phyloP scores from a whole-genome alignment of 257 asterid species.

The Nicotiana obtusifolia region DNA sequence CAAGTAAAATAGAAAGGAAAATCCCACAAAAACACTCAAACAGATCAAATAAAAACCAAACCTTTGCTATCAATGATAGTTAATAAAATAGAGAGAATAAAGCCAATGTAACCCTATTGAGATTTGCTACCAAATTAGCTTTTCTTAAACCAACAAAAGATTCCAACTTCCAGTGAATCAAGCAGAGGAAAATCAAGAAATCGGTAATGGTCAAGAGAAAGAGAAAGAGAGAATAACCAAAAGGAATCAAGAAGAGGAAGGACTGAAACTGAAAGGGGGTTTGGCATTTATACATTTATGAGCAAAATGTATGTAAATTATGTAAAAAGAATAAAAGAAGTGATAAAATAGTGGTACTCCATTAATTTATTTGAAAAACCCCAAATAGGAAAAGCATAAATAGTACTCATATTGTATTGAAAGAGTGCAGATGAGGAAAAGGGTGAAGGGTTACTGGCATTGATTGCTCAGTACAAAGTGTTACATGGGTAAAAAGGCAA shows the following conservation, averaged over 20 bases:
- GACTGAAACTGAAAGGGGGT: conserved; percentile 19
- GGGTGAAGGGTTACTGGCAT: conserved; percentile 30
- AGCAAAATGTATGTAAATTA: background rate
- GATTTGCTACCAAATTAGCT: conserved; percentile 12
- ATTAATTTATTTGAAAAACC: background rate
- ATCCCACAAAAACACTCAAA: conserved; percentile 7
- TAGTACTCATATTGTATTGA: conserved; percentile 2
- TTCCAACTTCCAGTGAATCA: conserved; percentile 10
- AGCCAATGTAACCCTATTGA: conserved; percentile 9
- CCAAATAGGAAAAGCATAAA: background rate
- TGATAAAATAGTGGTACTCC: background rate
- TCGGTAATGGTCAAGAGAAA: conserved; percentile 15
- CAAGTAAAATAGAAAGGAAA: background rate
- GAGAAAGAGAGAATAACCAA: conserved; percentile 6
- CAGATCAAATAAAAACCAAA: conserved; percentile 9
- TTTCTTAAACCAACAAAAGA: conserved; percentile 6
- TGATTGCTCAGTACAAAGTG: conserved; percentile 35
- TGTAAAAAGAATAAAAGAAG: conserved; percentile 7
- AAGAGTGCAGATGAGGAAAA: conserved; percentile 31
- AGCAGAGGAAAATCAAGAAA: conserved; percentile 16
- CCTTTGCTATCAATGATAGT: background rate
- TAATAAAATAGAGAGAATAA: background rate
- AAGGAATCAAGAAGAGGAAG: conserved; percentile 14
- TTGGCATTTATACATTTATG: conserved; percentile 5
- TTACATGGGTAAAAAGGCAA: conserved; percentile 30